Base-by-base conservation (phyloP, 2,329 filamentous ascomycete genomes). In the Thielaviopsis punctulata region DNA sequence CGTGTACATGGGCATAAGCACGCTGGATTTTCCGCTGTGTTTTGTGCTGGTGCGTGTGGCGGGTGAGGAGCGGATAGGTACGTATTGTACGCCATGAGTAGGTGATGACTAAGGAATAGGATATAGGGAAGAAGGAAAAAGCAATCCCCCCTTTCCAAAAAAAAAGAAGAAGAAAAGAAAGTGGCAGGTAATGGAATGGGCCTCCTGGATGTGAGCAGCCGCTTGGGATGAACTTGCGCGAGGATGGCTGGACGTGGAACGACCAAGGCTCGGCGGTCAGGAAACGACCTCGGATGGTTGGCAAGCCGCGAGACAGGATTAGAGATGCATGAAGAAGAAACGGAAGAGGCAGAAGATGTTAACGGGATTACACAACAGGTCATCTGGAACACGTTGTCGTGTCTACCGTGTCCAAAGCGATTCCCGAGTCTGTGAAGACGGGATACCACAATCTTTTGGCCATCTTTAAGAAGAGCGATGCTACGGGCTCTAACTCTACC, bases 1-100 rank as follows among this genome's bases (percentile, higher is more conserved):
- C n/a, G 86, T 98, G 13, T 98, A 98, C 66, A 66, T 95, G 10
- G 73, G 73, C 1, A 69, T 98, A 52, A 89, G 85, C 43, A 83
- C 85, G 36, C 69, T 95, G 49, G 92, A 98, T 67, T 94, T 96
- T 58, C 92, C 92, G 0, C 86, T 96, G 63, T 96, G 90, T 68
- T 98, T 95, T 69, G 68, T 94, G 52, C 79, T 92, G 9, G 92
- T 98, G 46, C 77, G 82, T 53, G 70, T 80, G 50, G 75, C 95
- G 1, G 92, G 92, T 15, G 85, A 86, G 0, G 92, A 98, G 23
- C 77, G 77, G 52, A 92, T 98, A 61, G 89, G 87, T 73, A 66
- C 43, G 48, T 46, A 24, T 36, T n/a, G 19, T 30, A 10, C n/a
- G n/a, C 13, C 8, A 41, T 12, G 12, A 15, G 30, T n/a, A 15